Evolutionary conservation across 1,284 basidiomycete species (phyloP), one percentile per base, ranked within the genome.

Genomic region (Cronartium ribicola): DNA sequence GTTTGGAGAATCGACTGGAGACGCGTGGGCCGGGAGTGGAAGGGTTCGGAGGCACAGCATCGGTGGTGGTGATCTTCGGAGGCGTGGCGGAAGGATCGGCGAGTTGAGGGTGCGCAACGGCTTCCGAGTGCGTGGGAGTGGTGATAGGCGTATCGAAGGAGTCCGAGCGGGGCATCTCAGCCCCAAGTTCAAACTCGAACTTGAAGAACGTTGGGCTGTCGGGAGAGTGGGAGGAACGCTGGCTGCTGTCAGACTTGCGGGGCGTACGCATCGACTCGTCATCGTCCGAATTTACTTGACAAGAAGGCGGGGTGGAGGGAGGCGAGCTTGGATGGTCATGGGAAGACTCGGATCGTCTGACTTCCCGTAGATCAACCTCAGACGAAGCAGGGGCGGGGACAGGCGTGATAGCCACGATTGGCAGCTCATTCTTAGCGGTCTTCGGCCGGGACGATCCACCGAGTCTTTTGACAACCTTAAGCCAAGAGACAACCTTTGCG

Each of bases 1-100:
- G 76, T 71, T 80, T 80, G 22, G 79, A 80, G 76, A 80, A 80
- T 2, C 80, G 78, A 43, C 76, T 68, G 5, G 78, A 79, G 17
- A 80, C 79, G n/a, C 80, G 40, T 6, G 75, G 65, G 20, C 72
- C 77, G 13, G 67, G 43, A 13, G 13, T 66, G 7, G 36, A 57
- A 40, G 5, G 41, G 39, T 62, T 55, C 48, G 17, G 67, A 51
- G 39, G 59, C 57, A 36, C 63, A 62, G 0, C 73, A 72, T 46
- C 39, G 17, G 48, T 39, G 14, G 67, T 13, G 4, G 8, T 13
- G 11, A 20, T 22, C 36, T 37, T 62, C 10, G 39, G 29, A 41
- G 37, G 17, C 37, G 39, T n/a, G 13, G 14, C 20, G 13, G 68
- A 17, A 20, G 67, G n/a, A 10, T 60, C 43, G 14, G n/a, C 41